phyloP scores from a whole-genome alignment of 2,329 filamentous ascomycete species.

The Moelleriella libera region DNA sequence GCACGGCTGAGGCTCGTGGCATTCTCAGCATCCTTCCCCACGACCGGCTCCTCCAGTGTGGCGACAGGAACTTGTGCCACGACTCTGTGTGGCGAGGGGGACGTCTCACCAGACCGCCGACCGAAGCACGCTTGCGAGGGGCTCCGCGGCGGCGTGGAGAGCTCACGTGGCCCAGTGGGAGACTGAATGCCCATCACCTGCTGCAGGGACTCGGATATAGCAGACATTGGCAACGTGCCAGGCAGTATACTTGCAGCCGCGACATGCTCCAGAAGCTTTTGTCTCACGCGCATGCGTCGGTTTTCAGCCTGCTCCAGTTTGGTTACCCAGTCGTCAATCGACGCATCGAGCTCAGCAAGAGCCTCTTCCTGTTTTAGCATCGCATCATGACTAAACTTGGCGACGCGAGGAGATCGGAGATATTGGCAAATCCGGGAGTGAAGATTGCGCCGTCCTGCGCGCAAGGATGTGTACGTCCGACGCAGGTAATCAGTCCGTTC shows the following conservation, averaged over 20 bases:
- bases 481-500: constrained; percentile 67
- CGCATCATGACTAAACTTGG: constrained; percentile 59
- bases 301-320: constrained; percentile 76
- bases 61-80: constrained; percentile 41
- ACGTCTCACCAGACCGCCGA: constrained; percentile 20
- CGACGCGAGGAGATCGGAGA: constrained; percentile 54
- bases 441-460: constrained; percentile 61
- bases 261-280: constrained; percentile 71
- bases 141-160: constrained; percentile 31
- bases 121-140: constrained; percentile 6
- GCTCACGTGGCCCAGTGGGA: constrained; percentile 21
- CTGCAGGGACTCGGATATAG: constrained; percentile 25
- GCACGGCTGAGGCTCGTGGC: constrained; percentile 11
- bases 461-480: constrained; percentile 60
- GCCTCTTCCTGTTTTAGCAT: constrained; percentile 72
- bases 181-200: constrained; percentile 25
- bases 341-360: constrained; percentile 59
- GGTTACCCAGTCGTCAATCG: constrained; percentile 67
- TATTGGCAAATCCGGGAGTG: constrained; percentile 67
- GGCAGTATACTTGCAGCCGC: constrained; percentile 51
- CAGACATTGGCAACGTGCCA: constrained; percentile 6
- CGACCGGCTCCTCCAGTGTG: constrained; percentile 35
- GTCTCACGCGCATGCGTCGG: constrained; percentile 56
- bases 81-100: constrained; percentile 35
- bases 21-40: constrained; percentile 23